These are phyloP conservation scores for Ascocoryne sarcoides DNA, from an alignment of 2,329 filamentous ascomycete species.

Conservation along the genomic window DNA sequence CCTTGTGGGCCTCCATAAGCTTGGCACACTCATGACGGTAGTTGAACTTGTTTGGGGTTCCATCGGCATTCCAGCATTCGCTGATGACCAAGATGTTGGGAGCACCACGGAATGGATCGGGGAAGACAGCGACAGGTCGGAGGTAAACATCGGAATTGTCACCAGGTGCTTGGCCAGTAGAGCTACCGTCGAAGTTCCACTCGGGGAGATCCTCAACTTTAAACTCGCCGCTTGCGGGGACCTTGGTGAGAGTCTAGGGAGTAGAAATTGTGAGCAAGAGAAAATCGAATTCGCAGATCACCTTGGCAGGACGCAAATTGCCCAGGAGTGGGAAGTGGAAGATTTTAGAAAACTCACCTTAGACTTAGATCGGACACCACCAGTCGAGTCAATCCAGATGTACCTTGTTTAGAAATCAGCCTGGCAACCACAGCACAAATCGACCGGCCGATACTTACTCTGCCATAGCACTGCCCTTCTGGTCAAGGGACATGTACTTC, in stretches of 20 bases:
- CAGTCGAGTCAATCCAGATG: conserved; percentile 84
- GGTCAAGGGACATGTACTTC: conserved; percentile 87
- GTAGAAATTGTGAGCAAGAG: conserved; percentile 13
- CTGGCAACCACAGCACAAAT: conserved; percentile 49
- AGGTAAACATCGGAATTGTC: conserved; percentile 98
- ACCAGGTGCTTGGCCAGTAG: conserved; percentile 82
- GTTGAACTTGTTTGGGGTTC: conserved; percentile 97
- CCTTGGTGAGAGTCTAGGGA: conserved; percentile 52
- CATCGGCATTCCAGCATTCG: conserved; percentile 91
- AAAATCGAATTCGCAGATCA: neutral
- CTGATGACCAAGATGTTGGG: conserved; percentile 92
- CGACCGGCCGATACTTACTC: conserved; percentile 60
- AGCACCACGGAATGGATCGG: conserved; percentile 80
- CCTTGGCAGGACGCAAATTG: no score
- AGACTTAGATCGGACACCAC: conserved; percentile 86
- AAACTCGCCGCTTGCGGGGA: conserved; percentile 35
- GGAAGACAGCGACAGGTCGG: conserved; percentile 78
- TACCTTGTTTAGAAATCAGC: conserved; percentile 39
- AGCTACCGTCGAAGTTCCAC: conserved; percentile 84
- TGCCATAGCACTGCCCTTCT: conserved; percentile 81
- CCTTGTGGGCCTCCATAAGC: conserved; percentile 79
- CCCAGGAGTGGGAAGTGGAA: conserved; percentile 1
- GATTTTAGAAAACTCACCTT: conserved; percentile 55
- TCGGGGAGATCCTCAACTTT: conserved; percentile 58
- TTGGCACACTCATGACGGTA: conserved; percentile 85